Base-by-base conservation (phyloP, 1,139 yeast genomes). In the Saccharomyces hybrid region DNA sequence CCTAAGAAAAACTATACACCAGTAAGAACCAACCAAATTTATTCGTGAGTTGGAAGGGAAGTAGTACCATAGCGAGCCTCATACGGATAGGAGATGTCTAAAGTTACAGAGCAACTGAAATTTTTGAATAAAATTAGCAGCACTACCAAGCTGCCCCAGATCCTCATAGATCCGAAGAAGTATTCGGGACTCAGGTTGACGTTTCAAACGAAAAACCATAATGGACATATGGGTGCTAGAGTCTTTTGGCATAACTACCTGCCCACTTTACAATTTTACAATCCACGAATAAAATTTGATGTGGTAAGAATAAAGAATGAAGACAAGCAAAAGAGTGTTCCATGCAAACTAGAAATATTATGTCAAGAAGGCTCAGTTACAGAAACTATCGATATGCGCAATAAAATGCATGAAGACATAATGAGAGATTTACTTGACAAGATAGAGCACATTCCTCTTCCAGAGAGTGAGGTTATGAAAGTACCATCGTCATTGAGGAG, bases 211-310 rank as follows among this genome's bases (percentile, higher is more conserved):
- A 68, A 69, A 54, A 75, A 76, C 58, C 70, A 73, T 38, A 71
- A 74, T 59, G 81, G 81, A 8, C 82, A 79, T 63, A 75, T 75
- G 77, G 82, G 82, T 2, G 78, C 81, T 13, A 73, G 79, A 54
- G 75, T 75, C 59, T 88, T 90, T 71, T 87, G 95, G 95, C 81
- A 80, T 64, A 73, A 76, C 52, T 79, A 82, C 70, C 75, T 89
- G 56, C 96, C 95, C 23, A 82, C 89, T 13, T 75, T 90, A 57
- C 86, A 83, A 67, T 90, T 87, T 71, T 91, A 88, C 73, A 90
- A 90, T 70, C 93, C 93, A 31, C 74, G 75, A 47, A 67, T 87
- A 34, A 78, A 81, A 38, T 82, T 88, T 56, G 76, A 80, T 30
- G 86, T 89, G 49, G 73, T 78, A 28, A 76, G 88, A 60, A 75